phyloP scores from a whole-genome alignment of 169 alveolate species.

The Neospora caninum region DNA sequence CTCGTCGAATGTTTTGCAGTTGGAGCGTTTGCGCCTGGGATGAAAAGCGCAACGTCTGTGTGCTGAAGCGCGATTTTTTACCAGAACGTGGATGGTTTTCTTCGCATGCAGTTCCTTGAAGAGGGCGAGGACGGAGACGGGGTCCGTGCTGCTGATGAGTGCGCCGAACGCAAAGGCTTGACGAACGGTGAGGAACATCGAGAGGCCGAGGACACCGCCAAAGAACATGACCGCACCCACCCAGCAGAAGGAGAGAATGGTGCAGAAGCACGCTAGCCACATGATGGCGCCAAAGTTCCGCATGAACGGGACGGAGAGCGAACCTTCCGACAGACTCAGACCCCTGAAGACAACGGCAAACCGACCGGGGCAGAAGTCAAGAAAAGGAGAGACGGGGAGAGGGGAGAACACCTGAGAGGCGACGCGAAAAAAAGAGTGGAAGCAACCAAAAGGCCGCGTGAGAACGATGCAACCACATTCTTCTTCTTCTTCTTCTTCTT shows the following conservation, averaged over 20 bases:
- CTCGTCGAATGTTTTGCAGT: no score
- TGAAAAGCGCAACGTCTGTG: no score
- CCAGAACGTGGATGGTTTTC: conserved; percentile 52
- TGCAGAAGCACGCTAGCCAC: conserved; percentile 68
- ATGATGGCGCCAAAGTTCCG: conserved; percentile 68
- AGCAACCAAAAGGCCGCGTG: no score
- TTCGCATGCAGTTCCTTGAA: conserved; percentile 64
- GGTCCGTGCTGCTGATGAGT: conserved; percentile 69
- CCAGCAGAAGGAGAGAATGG: conserved; percentile 49
- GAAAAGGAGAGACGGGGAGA: no score
- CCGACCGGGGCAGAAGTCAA: not conserved
- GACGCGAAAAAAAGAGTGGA: no score
- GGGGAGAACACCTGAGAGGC: not conserved
- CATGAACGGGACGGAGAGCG: conserved; percentile 46
- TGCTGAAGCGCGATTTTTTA: not conserved
- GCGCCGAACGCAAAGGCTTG: conserved; percentile 71
- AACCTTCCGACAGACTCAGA: conserved; percentile 37
- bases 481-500: no score
- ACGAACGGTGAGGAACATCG: conserved; percentile 59
- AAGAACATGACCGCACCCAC: conserved; percentile 35
- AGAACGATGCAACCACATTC: no score
- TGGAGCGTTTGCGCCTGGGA: no score
- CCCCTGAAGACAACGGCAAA: conserved; percentile 45
- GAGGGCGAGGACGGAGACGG: conserved; percentile 69
- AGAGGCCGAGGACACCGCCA: conserved; percentile 31